phyloP scores from a whole-genome alignment of 2,329 filamentous ascomycete genomes.

The Acrocalymma vagum region DNA sequence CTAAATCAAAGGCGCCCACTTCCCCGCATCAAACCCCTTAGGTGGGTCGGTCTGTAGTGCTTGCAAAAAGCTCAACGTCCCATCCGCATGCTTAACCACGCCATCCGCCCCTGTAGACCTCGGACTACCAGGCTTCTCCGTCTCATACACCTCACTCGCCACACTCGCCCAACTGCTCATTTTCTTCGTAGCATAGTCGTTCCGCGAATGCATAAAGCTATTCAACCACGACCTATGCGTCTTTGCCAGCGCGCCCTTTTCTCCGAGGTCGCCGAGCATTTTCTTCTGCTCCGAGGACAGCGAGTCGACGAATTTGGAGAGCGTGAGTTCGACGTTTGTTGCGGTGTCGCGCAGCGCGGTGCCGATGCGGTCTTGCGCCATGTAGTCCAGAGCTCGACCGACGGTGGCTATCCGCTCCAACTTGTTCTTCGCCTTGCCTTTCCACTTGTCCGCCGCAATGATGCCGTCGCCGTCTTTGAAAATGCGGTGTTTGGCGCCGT shows the following conservation, averaged over 20 bases:
- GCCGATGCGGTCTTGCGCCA: conserved; percentile 1
- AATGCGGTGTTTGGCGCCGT: conserved; percentile 11
- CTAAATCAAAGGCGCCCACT: conserved; percentile 7
- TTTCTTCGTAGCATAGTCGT: conserved; percentile 4
- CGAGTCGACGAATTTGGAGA: conserved; percentile 3
- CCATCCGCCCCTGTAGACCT: neutral
- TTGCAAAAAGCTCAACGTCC: conserved; percentile 10
- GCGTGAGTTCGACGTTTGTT: conserved; percentile 11
- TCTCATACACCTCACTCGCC: conserved; percentile 2
- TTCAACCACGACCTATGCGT: conserved; percentile 8
- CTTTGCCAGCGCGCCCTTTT: neutral
- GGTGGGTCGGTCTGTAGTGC: conserved; percentile 5
- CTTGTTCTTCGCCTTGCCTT: neutral
- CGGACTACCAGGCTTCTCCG: conserved; percentile 3
- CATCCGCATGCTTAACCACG: conserved; percentile 5
- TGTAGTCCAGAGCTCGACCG: conserved; percentile 11
- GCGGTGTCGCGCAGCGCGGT: conserved; percentile 3
- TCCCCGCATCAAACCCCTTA: conserved; percentile 4
- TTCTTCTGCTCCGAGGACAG: neutral
- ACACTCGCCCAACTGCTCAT: conserved; percentile 11
- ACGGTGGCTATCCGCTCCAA: conserved; percentile 10
- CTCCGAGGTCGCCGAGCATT: neutral
- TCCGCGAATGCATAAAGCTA: conserved; percentile 5
- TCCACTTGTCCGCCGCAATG: conserved; percentile 13
- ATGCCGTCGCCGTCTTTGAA: conserved; percentile 12